Evolutionary conservation across 2,329 filamentous ascomycete genomes (phyloP).

Genomic region (Sordariomycetes sp.): DNA sequence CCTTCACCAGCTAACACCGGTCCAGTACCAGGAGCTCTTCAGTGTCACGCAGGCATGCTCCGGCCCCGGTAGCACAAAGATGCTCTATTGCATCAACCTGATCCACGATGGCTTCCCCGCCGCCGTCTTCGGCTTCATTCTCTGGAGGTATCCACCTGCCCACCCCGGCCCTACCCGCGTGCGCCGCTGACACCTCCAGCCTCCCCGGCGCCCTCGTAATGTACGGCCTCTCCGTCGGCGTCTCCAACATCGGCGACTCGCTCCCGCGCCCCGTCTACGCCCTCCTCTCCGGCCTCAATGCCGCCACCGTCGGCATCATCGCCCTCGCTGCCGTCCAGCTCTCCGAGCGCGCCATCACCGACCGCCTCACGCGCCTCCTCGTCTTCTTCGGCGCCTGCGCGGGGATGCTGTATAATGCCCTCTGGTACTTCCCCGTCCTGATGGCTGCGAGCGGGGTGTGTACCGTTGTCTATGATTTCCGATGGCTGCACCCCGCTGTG

Average conservation of each 20-base stretch:
- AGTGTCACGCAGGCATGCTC: conserved; percentile 54
- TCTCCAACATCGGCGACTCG: conserved; percentile 42
- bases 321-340: conserved; percentile 57
- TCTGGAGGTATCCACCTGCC: conserved; percentile 38
- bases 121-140: conserved; percentile 44
- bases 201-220: conserved; percentile 59
- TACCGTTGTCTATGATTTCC: conserved; percentile 42
- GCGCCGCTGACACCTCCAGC: conserved; percentile 17
- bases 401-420: conserved; percentile 54
- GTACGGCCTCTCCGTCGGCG: conserved; percentile 52
- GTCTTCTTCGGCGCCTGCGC: conserved; percentile 51
- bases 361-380: conserved; percentile 46
- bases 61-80: conserved; percentile 57
- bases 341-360: conserved; percentile 53
- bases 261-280: conserved; percentile 54
- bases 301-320: conserved; percentile 59
- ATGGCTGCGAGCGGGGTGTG: conserved; percentile 40
- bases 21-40: conserved; percentile 59
- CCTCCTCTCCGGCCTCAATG: conserved; percentile 57
- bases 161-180: neutral
- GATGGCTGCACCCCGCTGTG: conserved; percentile 26
- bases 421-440: conserved; percentile 63
- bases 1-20: neutral
- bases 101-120: conserved; percentile 46
- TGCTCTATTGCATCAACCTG: conserved; percentile 54